Percentiles rank a stretch among this genome's conserved stretches.
phyloP scores from a whole-genome alignment of 176 grass and related monocot species.

The Hyparrhenia diplandra region DNA sequence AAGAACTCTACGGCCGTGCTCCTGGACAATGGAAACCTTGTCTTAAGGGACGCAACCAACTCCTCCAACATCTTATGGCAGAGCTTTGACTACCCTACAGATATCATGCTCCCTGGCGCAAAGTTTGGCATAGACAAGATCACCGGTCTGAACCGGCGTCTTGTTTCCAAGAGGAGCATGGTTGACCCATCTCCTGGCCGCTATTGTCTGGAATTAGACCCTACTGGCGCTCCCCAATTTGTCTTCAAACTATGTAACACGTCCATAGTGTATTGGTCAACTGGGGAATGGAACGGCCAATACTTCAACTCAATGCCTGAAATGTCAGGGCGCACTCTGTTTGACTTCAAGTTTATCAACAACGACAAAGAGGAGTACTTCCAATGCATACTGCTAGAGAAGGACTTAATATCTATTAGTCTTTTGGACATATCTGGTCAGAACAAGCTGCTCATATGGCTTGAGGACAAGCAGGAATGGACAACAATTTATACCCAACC shows the following conservation, averaged over 20 bases:
- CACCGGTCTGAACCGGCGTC: background rate
- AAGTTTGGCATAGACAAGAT: slow-evolving; percentile 44
- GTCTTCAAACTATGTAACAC: slow-evolving; percentile 24
- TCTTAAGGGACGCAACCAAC: slow-evolving; percentile 26
- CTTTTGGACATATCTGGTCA: slow-evolving; percentile 40
- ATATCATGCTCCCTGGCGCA: slow-evolving; percentile 22
- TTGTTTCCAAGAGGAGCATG: background rate
- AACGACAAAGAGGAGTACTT: slow-evolving; percentile 34
- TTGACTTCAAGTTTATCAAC: slow-evolving; percentile 15
- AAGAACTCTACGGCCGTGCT: background rate
- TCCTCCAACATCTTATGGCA: background rate
- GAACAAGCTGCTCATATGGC: slow-evolving; percentile 29
- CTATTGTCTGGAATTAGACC: slow-evolving; percentile 25
- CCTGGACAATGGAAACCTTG: background rate
- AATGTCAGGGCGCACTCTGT: slow-evolving; percentile 24
- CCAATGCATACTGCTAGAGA: background rate
- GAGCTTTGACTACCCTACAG: slow-evolving; percentile 21
- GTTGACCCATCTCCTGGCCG: slow-evolving; percentile 29
- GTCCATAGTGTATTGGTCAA: slow-evolving; percentile 2
- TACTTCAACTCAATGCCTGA: slow-evolving; percentile 38
- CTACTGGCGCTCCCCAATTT: slow-evolving; percentile 3
- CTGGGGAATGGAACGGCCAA: slow-evolving; percentile 32
- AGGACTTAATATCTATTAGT: background rate
- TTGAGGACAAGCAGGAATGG: slow-evolving; percentile 25
- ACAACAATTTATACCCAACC: slow-evolving; percentile 15